Conservation (phyloP, 2,329 filamentous ascomycete species). For the Blumeria graminis region DNA sequence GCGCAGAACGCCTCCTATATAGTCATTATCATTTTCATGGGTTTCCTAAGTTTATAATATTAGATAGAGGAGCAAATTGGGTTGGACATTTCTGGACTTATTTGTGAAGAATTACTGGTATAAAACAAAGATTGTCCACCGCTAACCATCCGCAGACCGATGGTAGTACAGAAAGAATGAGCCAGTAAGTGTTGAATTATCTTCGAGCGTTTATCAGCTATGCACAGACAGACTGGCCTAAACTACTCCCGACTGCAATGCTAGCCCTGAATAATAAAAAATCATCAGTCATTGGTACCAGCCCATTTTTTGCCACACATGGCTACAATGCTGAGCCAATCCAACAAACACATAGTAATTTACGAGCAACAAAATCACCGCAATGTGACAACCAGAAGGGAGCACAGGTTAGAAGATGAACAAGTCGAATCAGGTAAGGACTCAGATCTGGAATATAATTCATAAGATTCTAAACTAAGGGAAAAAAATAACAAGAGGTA, state of each 20-base stretch:
- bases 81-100: neutral
- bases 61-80: neutral
- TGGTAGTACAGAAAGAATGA: neutral
- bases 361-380: neutral
- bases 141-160: neutral
- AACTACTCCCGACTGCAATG: slow-evolving; percentile 1
- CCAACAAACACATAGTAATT: neutral
- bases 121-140: neutral
- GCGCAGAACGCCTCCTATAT: neutral
- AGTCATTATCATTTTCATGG: slow-evolving; percentile 1
- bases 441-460: no score
- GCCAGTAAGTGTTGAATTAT: neutral
- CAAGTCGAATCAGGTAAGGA: no score
- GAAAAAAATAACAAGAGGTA: no score
- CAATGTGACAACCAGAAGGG: no score
- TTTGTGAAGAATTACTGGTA: neutral
- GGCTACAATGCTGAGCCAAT: neutral
- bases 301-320: slow-evolving; percentile 1
- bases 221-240: neutral
- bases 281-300: neutral
- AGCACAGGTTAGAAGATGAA: no score
- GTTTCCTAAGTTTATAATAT: neutral
- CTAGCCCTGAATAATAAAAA: neutral
- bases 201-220: neutral
- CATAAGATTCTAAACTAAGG: no score